A percentile compares a stretch with the other conserved stretches of the same genome.
Conservation (phyloP, 1,139 yeast species). For the Nadsonia starkeyi-henricii region DNA sequence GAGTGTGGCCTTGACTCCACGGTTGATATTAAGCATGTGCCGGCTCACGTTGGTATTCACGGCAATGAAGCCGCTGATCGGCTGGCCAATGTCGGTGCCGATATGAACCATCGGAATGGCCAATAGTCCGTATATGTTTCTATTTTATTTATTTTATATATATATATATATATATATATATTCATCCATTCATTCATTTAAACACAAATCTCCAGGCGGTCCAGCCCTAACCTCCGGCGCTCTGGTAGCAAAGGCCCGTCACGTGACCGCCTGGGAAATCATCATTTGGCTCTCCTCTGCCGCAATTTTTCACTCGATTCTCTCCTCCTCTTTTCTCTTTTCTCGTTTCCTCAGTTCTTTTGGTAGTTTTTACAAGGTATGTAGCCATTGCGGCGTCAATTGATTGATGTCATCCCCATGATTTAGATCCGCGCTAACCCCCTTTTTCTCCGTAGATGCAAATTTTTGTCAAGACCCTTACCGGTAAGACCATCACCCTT, state of each 20-base stretch:
- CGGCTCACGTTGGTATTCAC: constrained; percentile 51
- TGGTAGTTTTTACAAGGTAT: neutral
- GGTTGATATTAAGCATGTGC: constrained; percentile 43
- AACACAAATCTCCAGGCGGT: too few species aligned
- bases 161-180: too few species aligned
- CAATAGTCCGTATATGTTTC: too few species aligned
- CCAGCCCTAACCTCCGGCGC: too few species aligned
- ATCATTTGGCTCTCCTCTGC: neutral
- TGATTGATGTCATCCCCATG: too few species aligned
- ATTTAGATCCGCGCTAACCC: too few species aligned
- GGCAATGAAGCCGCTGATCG: constrained; percentile 75
- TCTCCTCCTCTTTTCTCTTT: neutral
- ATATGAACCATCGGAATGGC: neutral
- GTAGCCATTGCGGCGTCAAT: too few species aligned
- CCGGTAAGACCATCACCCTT: constrained; percentile 98
- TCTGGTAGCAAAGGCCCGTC: too few species aligned
- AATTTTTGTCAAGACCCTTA: constrained; percentile 96
- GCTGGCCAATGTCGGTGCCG: constrained; percentile 48
- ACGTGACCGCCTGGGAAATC: too few species aligned
- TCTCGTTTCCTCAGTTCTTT: neutral
- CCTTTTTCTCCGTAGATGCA: constrained; percentile 66
- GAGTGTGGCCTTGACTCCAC: constrained; percentile 1
- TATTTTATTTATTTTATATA: too few species aligned
- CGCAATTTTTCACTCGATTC: neutral
- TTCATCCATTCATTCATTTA: too few species aligned